These are phyloP conservation scores for Aspergillus vadensis DNA, from an alignment of 2,329 filamentous ascomycete genomes.

Conservation along the genomic window DNA sequence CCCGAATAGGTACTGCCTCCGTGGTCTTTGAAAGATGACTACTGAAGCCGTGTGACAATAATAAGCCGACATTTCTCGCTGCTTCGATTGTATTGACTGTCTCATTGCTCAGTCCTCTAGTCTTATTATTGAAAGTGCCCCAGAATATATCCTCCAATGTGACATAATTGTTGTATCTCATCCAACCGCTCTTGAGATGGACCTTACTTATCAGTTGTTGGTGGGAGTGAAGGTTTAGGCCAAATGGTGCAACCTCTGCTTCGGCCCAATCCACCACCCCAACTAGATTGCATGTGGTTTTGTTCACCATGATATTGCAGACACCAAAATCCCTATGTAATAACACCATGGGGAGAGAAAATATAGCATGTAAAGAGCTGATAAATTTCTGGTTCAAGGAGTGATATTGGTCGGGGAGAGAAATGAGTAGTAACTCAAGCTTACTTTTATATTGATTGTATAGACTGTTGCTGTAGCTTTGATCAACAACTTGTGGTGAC, in stretches of 20 bases:
- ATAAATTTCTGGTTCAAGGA: constrained; percentile 35
- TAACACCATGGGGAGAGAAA: constrained; percentile 46
- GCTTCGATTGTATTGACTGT: constrained; percentile 30
- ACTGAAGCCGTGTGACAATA: constrained; percentile 43
- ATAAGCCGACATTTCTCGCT: constrained; percentile 37
- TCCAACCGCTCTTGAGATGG: constrained; percentile 41
- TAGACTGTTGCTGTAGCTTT: constrained; percentile 29
- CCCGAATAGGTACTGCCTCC: constrained; percentile 37
- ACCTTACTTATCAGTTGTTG: constrained; percentile 38
- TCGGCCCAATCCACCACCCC: constrained; percentile 50
- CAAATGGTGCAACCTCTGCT: constrained; percentile 45
- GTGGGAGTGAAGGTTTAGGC: constrained; percentile 42
- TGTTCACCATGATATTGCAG: constrained; percentile 47
- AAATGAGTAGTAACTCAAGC: constrained; percentile 34
- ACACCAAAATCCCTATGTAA: constrained; percentile 43
- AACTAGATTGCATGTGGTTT: constrained; percentile 38
- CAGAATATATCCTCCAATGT: constrained; percentile 37
- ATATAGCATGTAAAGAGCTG: constrained; percentile 33
- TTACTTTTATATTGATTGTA: constrained; percentile 33
- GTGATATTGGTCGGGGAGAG: constrained; percentile 41
- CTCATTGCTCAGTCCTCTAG: constrained; percentile 31
- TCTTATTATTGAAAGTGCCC: constrained; percentile 33
- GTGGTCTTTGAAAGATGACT: constrained; percentile 42
- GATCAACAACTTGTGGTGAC: constrained; percentile 31
- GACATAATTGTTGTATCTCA: constrained; percentile 37